Conservation (phyloP, 768 basidiomycete species). For the Naematelia aurantialba region DNA sequence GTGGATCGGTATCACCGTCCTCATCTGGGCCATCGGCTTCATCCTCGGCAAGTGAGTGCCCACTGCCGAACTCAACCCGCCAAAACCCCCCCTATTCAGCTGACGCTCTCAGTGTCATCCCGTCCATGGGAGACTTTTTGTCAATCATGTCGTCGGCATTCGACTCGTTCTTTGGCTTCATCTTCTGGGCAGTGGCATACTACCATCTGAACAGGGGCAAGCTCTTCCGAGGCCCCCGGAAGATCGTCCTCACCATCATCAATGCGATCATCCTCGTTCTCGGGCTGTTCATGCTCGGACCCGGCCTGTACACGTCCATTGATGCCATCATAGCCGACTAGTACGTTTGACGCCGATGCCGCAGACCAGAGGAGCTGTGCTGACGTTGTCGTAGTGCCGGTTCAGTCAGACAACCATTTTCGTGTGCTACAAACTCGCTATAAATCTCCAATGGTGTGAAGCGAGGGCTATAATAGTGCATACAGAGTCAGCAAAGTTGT, state of each 20-base stretch:
- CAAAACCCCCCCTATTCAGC: background rate
- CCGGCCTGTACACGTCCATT: conserved; percentile 38
- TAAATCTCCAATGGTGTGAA: conserved; percentile 14
- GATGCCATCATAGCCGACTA: conserved; percentile 38
- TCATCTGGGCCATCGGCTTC: conserved; percentile 39
- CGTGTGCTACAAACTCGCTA: conserved; percentile 32
- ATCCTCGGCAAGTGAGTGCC: conserved; percentile 37
- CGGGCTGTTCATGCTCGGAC: conserved; percentile 44
- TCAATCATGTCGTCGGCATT: conserved; percentile 37
- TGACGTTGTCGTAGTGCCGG: conserved; percentile 21
- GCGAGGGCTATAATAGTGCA: background rate
- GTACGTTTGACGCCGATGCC: conserved; percentile 22
- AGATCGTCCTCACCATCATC: conserved; percentile 20
- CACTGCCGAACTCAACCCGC: background rate
- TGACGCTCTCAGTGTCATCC: conserved; percentile 28
- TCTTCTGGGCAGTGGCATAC: conserved; percentile 45
- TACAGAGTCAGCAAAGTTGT: background rate
- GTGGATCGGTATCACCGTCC: conserved; percentile 35
- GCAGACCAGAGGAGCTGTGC: background rate
- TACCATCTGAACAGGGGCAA: conserved; percentile 34
- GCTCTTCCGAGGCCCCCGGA: conserved; percentile 17
- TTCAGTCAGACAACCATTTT: conserved; percentile 28
- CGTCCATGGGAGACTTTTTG: conserved; percentile 44
- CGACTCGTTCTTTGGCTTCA: conserved; percentile 46
- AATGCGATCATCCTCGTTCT: conserved; percentile 40